A percentile compares a stretch with the other conserved stretches of the same genome.
These are phyloP conservation scores for Trichosanthes cucumerina DNA, from an alignment of 306 rosid species.

Conservation along the genomic window DNA sequence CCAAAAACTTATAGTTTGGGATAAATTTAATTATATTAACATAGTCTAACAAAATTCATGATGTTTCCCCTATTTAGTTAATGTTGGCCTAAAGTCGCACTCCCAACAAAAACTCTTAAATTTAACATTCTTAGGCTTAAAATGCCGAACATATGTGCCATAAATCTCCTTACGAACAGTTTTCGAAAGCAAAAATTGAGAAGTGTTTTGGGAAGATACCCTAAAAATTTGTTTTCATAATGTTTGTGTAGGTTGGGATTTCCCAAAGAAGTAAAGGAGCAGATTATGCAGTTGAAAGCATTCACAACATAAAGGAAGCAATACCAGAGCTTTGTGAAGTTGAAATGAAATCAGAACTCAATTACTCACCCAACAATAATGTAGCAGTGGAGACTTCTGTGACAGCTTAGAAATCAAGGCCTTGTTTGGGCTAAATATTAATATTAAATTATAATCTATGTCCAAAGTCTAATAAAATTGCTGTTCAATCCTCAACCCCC, in stretches of 20 bases:
- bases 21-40: no score
- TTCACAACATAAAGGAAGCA: conserved; percentile 86
- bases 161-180: no score
- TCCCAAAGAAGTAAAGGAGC: conserved; percentile 76
- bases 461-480: background rate
- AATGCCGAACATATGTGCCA: no score
- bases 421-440: background rate
- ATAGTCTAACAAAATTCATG: no score
- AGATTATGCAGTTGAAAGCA: conserved; percentile 84
- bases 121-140: no score
- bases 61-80: no score
- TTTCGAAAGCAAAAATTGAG: no score
- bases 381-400: conserved; percentile 80
- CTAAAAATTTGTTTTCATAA: background rate
- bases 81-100: no score
- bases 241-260: conserved; percentile 45
- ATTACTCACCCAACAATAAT: conserved; percentile 36
- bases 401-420: conserved; percentile 34
- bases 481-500: background rate
- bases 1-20: no score
- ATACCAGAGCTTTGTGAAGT: conserved; percentile 71
- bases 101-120: no score
- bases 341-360: conserved; percentile 51
- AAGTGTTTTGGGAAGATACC: background rate
- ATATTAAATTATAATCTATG: background rate